A percentile compares a stretch with the other conserved stretches of the same genome.
phyloP scores from a whole-genome alignment of 495 filamentous ascomycete genomes.

The Talaromyces wortmannii region DNA sequence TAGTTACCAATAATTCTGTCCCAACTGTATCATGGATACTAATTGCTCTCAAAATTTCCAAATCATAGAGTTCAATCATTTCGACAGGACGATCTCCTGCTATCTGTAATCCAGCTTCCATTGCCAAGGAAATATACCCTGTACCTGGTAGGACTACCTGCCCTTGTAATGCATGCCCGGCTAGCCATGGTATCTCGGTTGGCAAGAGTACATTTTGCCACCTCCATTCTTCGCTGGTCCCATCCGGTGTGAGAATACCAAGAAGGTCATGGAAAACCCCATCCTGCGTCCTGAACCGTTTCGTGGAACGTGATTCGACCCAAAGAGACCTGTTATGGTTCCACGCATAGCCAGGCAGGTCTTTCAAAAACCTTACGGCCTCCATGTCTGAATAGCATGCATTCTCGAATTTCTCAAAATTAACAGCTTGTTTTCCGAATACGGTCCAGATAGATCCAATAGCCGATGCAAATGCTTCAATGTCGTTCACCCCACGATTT shows the following conservation, averaged over 20 bases:
- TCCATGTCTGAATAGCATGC: not conserved
- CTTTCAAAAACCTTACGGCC: slow-evolving; percentile 8
- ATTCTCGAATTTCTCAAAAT: slow-evolving; percentile 12
- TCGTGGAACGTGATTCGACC: slow-evolving; percentile 29
- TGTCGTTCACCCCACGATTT: slow-evolving; percentile 21
- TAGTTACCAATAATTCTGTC: slow-evolving; percentile 37
- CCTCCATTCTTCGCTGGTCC: slow-evolving; percentile 4
- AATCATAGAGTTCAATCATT: slow-evolving; percentile 25
- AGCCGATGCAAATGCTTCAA: slow-evolving; percentile 29
- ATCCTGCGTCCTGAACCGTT: slow-evolving; percentile 8
- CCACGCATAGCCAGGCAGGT: slow-evolving; percentile 42
- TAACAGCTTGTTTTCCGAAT: slow-evolving; percentile 13
- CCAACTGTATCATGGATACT: slow-evolving; percentile 42
- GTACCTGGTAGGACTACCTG: slow-evolving; percentile 50
- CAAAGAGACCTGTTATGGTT: slow-evolving; percentile 32
- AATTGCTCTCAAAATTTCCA: slow-evolving; percentile 40
- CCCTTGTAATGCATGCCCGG: slow-evolving; percentile 25
- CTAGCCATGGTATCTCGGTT: slow-evolving; percentile 26
- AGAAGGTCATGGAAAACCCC: slow-evolving; percentile 17
- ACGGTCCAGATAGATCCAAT: slow-evolving; percentile 43
- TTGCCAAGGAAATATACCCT: slow-evolving; percentile 47
- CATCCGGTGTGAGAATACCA: slow-evolving; percentile 8
- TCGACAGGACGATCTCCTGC: slow-evolving; percentile 2
- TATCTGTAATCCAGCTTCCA: slow-evolving; percentile 36
- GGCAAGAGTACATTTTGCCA: slow-evolving; percentile 21